Base-by-base conservation (phyloP, 2,329 filamentous ascomycete genomes). In the Tympanopsis confertula region DNA sequence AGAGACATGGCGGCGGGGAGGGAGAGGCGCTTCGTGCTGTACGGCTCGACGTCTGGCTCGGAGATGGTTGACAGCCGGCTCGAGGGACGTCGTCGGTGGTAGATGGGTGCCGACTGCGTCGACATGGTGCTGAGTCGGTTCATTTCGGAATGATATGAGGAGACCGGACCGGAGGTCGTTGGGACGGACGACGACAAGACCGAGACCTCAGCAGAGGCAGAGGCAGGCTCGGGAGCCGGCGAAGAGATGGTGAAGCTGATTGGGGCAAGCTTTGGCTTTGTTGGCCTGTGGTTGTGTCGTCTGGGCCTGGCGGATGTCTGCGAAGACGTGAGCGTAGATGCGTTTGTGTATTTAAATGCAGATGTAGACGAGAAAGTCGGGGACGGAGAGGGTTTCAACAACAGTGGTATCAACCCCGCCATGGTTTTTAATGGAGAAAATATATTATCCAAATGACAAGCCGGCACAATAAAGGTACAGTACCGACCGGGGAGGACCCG, bases 1-100 rank as follows among this genome's bases (percentile, higher is more conserved):
- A 54, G 39, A 10, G 46, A 39, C 13, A 46, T 41, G 3, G 51
- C 48, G 20, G 10, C 45, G 35, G 17, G 46, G 32, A 43, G 45
- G 39, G 46, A 53, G 15, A 38, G 43, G 28, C 39, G 45, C 38
- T 37, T 52, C 22, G 22, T 7, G n/a, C n/a, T n/a, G n/a, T n/a
- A n/a, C 22, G 22, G 22, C 22, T 26, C 7, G 7, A 26, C 22
- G 7, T 26, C 22, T 26, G 22, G 22, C 22, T 26, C 22, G 22
- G 22, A 26, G n/a, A n/a, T 10, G 22, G n/a, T 26, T 7, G 22
- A 26, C 22, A 26, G 7, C 7, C 22, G 22, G 22, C 22, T 26
- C 22, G 22, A 26, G 7, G 22, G 22, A 7, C 22, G 22, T n/a
- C 22, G 22, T n/a, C 22, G 22, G 22, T 26, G 22, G n/a, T n/a